Base-by-base conservation (phyloP, 306 rosid genomes). In the Phaseolus lunatus region DNA sequence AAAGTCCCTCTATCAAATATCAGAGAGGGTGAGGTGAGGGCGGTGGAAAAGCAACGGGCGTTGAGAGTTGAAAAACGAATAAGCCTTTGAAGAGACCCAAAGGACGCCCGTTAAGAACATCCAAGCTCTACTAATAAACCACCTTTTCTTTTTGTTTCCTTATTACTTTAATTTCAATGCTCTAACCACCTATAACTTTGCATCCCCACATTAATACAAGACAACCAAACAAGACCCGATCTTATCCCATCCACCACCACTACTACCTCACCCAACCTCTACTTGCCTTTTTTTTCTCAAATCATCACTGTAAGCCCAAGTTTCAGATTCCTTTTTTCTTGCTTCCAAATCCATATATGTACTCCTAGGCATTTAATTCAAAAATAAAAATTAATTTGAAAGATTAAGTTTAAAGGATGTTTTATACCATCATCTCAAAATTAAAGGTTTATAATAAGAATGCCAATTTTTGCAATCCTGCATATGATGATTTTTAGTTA, bases 21-120 rank as follows among this genome's bases (percentile, higher is more conserved):
- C 3, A 2, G 58, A 52, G 13, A 50, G 2, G 61, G 61, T 53
- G 14, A 53, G 23, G 57, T 18, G 5, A 9, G 5, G 53, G 2
- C 1, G 4, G 9, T 15, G 9, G 54, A 70, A 23, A 66, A 68
- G 69, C 22, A 57, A 20, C 37, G 80, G 44, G 64, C 69, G 9
- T 75, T 50, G 85, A 24, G 67, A 20, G 66, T 44, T 79, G 58
- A 63, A 29, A 24, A 43, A 26, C n/a, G 31, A 63, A 6, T 66
- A 11, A 69, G 29, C 91, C 74, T 64, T 89, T 91, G 54, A 88
- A 48, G 81, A 44, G 15, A 10, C 70, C 84, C 66, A 87, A 83
- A 61, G 85, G 96, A 16, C 90, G 49, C 70, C 6, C 45, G 7
- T 29, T 7, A 49, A 18, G 6, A 35, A 1, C 33, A 1, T 29